phyloP scores from a whole-genome alignment of 768 basidiomycete species.

The Tricholoma terreum region DNA sequence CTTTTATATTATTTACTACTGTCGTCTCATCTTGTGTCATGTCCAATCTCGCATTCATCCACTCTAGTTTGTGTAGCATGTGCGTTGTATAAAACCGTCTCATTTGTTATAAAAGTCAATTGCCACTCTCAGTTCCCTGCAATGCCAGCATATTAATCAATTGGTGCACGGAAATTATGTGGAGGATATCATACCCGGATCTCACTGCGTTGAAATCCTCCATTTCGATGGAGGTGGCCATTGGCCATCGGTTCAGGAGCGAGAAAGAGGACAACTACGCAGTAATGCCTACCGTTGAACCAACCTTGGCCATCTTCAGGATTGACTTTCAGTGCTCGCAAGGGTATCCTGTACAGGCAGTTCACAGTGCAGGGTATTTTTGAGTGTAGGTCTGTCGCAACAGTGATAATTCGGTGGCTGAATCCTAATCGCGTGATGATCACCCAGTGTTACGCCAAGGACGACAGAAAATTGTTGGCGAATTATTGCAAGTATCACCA shows the following conservation, averaged over 20 bases:
- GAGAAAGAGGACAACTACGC: background rate
- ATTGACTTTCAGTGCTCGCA: constrained; percentile 42
- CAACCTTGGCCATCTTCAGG: constrained; percentile 45
- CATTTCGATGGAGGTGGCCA: too few species aligned
- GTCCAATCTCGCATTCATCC: constrained; percentile 23
- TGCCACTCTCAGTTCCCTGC: constrained; percentile 41
- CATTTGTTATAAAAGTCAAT: constrained; percentile 38
- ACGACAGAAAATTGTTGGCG: constrained; percentile 33
- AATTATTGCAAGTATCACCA: too few species aligned
- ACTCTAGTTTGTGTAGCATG: constrained; percentile 29
- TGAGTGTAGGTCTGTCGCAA: too few species aligned
- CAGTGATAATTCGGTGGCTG: too few species aligned
- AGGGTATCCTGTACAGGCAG: constrained; percentile 37
- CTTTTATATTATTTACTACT: constrained; percentile 5
- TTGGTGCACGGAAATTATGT: too few species aligned
- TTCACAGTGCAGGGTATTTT: too few species aligned
- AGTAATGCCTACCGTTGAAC: constrained; percentile 32
- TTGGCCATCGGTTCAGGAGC: too few species aligned
- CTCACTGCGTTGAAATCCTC: too few species aligned
- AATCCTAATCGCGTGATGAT: too few species aligned
- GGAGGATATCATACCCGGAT: background rate
- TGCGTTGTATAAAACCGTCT: constrained; percentile 22
- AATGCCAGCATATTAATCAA: constrained; percentile 11
- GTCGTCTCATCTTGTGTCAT: constrained; percentile 18
- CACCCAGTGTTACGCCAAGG: too few species aligned